Percentiles rank a stretch among this genome's conserved stretches.
Evolutionary conservation across 2,329 filamentous ascomycete species (phyloP).

Genomic region (Stagonosporopsis chrysanthemi): DNA sequence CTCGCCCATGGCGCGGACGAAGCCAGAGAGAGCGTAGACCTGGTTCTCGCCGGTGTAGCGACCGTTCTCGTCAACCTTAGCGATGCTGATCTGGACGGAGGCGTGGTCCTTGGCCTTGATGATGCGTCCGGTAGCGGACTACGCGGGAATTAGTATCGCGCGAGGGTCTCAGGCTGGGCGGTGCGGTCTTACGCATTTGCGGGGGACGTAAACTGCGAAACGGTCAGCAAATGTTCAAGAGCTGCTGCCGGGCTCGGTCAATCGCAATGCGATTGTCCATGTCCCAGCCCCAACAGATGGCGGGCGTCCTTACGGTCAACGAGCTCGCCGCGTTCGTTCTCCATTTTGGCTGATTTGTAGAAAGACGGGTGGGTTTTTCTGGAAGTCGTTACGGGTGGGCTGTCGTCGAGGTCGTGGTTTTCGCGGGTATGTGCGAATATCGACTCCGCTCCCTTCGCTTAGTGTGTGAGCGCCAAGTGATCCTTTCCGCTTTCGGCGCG

Average conservation of each 20-base stretch:
- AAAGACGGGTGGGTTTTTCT: constrained; percentile 36
- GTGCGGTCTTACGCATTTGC: constrained; percentile 52
- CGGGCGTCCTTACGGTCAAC: constrained; percentile 71
- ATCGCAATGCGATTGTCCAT: constrained; percentile 12
- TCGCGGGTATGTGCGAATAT: constrained; percentile 16
- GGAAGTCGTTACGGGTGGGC: constrained; percentile 35
- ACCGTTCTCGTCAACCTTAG: constrained; percentile 99
- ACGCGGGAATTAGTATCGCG: constrained; percentile 33
- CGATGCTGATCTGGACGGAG: constrained; percentile 94
- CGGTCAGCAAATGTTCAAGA: constrained; percentile 25
- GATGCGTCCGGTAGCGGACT: constrained; percentile 74
- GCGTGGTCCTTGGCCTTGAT: constrained; percentile 99
- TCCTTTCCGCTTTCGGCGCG: constrained; percentile 6
- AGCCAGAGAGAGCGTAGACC: constrained; percentile 95
- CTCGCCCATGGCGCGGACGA: constrained; percentile 98
- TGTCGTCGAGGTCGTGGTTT: constrained; percentile 31
- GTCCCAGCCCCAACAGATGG: neutral
- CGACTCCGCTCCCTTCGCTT: constrained; percentile 12
- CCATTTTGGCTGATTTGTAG: constrained; percentile 72
- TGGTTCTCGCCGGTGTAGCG: constrained; percentile 97
- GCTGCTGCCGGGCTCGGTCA: constrained; percentile 2
- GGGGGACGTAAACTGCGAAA: constrained; percentile 40
- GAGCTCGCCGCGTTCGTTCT: constrained; percentile 99
- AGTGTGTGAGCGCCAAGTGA: constrained; percentile 10
- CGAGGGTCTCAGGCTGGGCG: constrained; percentile 6